Percentiles rank a stretch among this genome's conserved stretches.
These are phyloP conservation scores for Ophiostoma tasmaniense DNA, from an alignment of 2,329 filamentous ascomycete species.

Conservation along the genomic window DNA sequence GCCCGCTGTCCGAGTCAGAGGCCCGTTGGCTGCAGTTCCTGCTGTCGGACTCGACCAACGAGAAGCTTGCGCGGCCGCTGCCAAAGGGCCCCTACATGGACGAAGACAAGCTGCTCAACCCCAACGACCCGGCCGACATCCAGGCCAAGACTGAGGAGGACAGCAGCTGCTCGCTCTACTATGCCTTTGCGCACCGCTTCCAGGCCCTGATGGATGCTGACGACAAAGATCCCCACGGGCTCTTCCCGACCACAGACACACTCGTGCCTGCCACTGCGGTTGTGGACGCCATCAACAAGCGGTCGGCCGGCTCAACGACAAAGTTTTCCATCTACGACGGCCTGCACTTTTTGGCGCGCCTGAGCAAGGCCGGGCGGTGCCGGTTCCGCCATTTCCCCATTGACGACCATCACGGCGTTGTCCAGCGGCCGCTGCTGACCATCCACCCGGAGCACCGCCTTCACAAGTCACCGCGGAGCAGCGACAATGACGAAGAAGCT, in stretches of 20 bases:
- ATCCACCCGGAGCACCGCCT: constrained; percentile 28
- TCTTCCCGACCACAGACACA: constrained; percentile 23
- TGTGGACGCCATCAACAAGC: constrained; percentile 24
- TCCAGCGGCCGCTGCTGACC: constrained; percentile 24
- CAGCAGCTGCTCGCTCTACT: constrained; percentile 25
- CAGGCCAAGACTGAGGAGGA: constrained; percentile 1
- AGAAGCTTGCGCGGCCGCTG: constrained; percentile 20
- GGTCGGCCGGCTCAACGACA: background rate
- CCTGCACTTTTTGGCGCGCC: constrained; percentile 26
- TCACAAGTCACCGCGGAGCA: background rate
- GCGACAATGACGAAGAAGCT: background rate
- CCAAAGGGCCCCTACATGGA: constrained; percentile 10
- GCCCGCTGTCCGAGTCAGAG: constrained; percentile 24
- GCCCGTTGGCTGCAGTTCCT: constrained; percentile 29
- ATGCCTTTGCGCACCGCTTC: constrained; percentile 28
- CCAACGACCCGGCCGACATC: background rate
- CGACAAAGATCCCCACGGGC: constrained; percentile 22
- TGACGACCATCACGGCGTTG: constrained; percentile 21
- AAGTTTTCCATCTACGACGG: constrained; percentile 27
- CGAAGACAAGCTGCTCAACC: background rate
- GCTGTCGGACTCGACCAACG: constrained; percentile 24
- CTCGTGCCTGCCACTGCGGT: constrained; percentile 24
- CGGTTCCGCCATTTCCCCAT: constrained; percentile 14
- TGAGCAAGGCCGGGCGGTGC: constrained; percentile 20
- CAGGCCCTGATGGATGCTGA: constrained; percentile 29